A percentile compares a stretch with the other conserved stretches of the same genome.
These are phyloP conservation scores for Domatiomyces catenatus DNA, from an alignment of 2,329 filamentous ascomycete species.

Conservation along the genomic window DNA sequence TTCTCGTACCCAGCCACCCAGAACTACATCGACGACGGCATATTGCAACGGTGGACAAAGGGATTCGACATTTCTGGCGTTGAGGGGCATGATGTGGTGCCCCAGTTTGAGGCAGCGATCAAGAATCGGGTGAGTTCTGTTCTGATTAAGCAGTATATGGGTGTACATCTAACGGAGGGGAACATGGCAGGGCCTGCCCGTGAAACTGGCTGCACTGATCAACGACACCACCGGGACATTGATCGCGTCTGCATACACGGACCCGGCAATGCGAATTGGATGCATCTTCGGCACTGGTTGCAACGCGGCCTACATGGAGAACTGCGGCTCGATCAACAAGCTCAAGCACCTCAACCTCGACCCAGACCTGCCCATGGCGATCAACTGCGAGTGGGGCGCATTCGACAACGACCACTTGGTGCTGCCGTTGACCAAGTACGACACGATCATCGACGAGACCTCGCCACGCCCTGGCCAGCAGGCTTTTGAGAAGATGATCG, in stretches of 20 bases:
- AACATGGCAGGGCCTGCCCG: slow-evolving; percentile 24
- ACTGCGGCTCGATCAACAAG: slow-evolving; percentile 82
- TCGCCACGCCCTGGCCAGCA: slow-evolving; percentile 89
- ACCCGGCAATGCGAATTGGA: slow-evolving; percentile 79
- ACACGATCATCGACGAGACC: slow-evolving; percentile 74
- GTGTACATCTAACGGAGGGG: not conserved
- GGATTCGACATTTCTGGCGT: slow-evolving; percentile 89
- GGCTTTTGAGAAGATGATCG: slow-evolving; percentile 96
- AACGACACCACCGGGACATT: slow-evolving; percentile 97
- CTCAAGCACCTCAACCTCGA: slow-evolving; percentile 81
- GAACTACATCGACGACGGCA: slow-evolving; percentile 80
- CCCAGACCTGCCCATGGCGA: slow-evolving; percentile 70
- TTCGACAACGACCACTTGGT: slow-evolving; percentile 90
- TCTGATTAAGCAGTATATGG: not conserved
- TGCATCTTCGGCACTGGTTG: slow-evolving; percentile 98
- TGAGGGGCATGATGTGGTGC: slow-evolving; percentile 79
- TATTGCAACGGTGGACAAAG: slow-evolving; percentile 93
- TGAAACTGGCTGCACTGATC: slow-evolving; percentile 83
- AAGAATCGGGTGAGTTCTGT: slow-evolving; percentile 18
- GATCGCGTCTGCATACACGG: slow-evolving; percentile 94
- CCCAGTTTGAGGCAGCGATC: slow-evolving; percentile 68
- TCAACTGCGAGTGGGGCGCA: slow-evolving; percentile 95
- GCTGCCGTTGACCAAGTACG: slow-evolving; percentile 71
- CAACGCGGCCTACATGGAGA: slow-evolving; percentile 96
- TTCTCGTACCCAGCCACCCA: slow-evolving; percentile 93